phyloP scores from a whole-genome alignment of 2,329 filamentous ascomycete species.

The Stagonosporopsis rhizophila region DNA sequence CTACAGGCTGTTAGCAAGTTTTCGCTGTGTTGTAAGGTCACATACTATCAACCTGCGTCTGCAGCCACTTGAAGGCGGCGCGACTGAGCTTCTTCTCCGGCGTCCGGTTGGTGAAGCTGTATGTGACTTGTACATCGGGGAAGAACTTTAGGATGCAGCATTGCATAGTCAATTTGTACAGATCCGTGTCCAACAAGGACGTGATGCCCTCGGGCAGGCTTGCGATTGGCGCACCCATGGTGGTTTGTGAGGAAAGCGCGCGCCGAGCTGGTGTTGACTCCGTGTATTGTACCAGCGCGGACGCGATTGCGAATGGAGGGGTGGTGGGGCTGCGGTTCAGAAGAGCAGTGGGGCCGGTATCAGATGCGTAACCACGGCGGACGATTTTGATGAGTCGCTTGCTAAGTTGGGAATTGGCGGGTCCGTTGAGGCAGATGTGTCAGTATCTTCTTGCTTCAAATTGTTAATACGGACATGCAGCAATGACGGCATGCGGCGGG shows the following conservation, averaged over 20 bases:
- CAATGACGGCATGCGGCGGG: slow-evolving; percentile 11
- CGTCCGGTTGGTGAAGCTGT: slow-evolving; percentile 94
- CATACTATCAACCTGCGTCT: slow-evolving; percentile 80
- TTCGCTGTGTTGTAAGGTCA: neutral
- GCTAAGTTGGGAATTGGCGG: neutral
- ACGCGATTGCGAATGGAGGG: slow-evolving; percentile 32
- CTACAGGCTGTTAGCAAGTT: slow-evolving; percentile 52
- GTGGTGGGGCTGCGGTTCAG: slow-evolving; percentile 33
- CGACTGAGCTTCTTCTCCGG: slow-evolving; percentile 90
- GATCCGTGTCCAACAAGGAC: slow-evolving; percentile 63
- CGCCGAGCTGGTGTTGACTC: slow-evolving; percentile 2
- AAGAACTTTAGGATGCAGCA: slow-evolving; percentile 87
- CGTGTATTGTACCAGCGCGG: slow-evolving; percentile 5
- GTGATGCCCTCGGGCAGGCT: slow-evolving; percentile 49
- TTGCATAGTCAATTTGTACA: slow-evolving; percentile 99
- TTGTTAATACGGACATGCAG: neutral
- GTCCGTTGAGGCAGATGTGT: neutral
- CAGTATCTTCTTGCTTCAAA: neutral
- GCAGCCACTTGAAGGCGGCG: slow-evolving; percentile 83
- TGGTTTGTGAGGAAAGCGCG: slow-evolving; percentile 1
- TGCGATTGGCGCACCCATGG: slow-evolving; percentile 32
- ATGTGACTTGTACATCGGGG: slow-evolving; percentile 79
- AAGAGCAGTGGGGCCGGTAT: slow-evolving; percentile 11
- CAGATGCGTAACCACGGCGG: slow-evolving; percentile 2
- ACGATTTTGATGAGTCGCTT: neutral